Base-by-base conservation (phyloP, 208 protist species). In the Acanthamoeba lenticulata region DNA sequence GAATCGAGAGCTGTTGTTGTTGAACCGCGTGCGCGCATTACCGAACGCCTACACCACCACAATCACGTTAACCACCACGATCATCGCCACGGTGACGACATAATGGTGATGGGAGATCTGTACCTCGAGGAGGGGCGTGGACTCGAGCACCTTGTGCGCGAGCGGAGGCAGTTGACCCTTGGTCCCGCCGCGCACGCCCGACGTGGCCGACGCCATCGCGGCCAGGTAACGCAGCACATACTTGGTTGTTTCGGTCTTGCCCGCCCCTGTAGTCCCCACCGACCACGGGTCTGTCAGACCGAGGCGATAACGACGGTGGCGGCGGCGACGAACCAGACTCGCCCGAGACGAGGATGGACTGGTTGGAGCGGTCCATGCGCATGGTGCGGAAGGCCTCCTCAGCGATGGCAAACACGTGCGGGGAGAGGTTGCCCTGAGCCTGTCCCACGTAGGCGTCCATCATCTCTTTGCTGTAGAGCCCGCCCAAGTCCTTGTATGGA, bases 401-500 rank as follows among this genome's bases (percentile, higher is more conserved):
- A 1, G 95, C 96, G 27, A 97, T 94, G 21, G 44, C 92, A 55
- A 86, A 96, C 17, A 97, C 94, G 44, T 97, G 95, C 55, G 96
- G 96, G n/a, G 52, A 96, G 95, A 86, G 47, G 40, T n/a, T 96
- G 69, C 45, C 94, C 94, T 81, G 88, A 49, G 65, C 72, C 60
- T 81, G 94, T 65, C 62, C 60, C 21, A 77, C 62, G 42, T 77
- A 93, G 27, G 88, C 44, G 52, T 93, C 88, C 88, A 93, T 93
- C 88, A 93, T 93, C 57, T 93, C 29, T 24, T 93, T 93, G 36
- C 89, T 81, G 67, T 93, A 93, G 7, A 93, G 60, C 1, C 85
- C 67, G 62, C 74, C 85, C 21, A 99, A 97, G 38, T 96, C 94
- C 94, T 98, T 74, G 86, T 95, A 99, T 44, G 98, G 98, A 83